Evolutionary conservation across 768 basidiomycete genomes (phyloP).

Genomic region (Tylopilus rubrobrunneus): DNA sequence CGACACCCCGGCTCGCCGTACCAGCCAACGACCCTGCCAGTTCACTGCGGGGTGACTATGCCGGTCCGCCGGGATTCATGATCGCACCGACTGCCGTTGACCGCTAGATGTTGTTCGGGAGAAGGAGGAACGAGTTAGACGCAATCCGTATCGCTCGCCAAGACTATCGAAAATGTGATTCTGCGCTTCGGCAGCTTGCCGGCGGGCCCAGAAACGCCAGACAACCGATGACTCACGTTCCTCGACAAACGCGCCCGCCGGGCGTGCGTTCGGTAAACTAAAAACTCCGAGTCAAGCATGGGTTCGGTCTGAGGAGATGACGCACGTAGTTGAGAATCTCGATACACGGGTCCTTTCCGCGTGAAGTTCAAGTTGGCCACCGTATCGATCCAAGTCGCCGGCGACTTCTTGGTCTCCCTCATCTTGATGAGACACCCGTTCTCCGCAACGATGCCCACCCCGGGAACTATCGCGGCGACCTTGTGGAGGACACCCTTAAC

Average conservation of each 20-base stretch:
- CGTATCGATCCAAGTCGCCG: conserved; percentile 69
- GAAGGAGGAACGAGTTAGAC: conserved; percentile 76
- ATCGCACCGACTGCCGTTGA: conserved; percentile 80
- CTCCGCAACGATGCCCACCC: conserved; percentile 81
- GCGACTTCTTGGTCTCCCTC: conserved; percentile 29
- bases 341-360: conserved; percentile 76
- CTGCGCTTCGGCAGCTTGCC: conserved; percentile 88
- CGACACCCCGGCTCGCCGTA: conserved; percentile 17
- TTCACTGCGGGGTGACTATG: conserved; percentile 30
- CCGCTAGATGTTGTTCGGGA: conserved; percentile 79
- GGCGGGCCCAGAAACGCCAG: conserved; percentile 86
- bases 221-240: conserved; percentile 79
- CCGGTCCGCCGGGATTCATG: conserved; percentile 57
- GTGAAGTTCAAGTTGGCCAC: conserved; percentile 72
- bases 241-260: conserved; percentile 80
- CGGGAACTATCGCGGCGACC: conserved; percentile 56
- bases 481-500: conserved; percentile 60
- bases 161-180: conserved; percentile 90
- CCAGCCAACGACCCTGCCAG: conserved; percentile 35
- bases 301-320: conserved; percentile 7
- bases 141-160: conserved; percentile 77
- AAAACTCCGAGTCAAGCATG: background rate
- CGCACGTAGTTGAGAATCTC: conserved; percentile 83
- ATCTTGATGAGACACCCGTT: conserved; percentile 85
- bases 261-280: conserved; percentile 90